Conservation (phyloP, 306 rosid genomes). For the Pterocarpus macrocarpus region DNA sequence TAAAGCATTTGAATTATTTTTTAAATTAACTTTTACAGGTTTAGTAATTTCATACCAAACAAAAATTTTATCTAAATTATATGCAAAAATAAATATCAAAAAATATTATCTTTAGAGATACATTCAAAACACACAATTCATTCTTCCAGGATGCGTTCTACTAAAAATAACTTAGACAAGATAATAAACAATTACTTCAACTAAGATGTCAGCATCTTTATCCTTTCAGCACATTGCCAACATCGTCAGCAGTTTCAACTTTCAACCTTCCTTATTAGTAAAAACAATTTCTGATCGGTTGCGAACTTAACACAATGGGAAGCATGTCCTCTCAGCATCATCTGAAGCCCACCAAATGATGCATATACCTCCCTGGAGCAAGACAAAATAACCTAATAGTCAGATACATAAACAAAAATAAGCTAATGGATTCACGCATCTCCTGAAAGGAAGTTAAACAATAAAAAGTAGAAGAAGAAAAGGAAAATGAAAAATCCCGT, state of each 20-base stretch:
- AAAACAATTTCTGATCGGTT: slow-evolving; percentile 73
- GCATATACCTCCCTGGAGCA: slow-evolving; percentile 73
- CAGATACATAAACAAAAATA: background rate
- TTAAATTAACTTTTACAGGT: background rate
- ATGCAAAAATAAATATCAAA: background rate
- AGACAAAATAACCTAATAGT: slow-evolving; percentile 40
- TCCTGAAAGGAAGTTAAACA: too few relatives aligned
- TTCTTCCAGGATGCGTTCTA: background rate
- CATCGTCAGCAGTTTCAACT: slow-evolving; percentile 31
- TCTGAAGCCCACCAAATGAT: slow-evolving; percentile 91
- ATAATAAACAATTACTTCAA: background rate
- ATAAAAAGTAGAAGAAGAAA: background rate
- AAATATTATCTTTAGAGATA: background rate
- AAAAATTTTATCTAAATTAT: background rate
- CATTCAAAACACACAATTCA: background rate
- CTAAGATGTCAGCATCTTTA: background rate
- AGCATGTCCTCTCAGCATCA: slow-evolving; percentile 81
- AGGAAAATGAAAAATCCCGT: background rate
- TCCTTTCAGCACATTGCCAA: slow-evolving; percentile 26
- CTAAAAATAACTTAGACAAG: background rate
- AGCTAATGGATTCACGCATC: background rate
- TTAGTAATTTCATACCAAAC: background rate
- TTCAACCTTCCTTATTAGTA: slow-evolving; percentile 73
- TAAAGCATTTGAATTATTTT: too few relatives aligned
- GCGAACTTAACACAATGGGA: slow-evolving; percentile 65